These are phyloP conservation scores for Moricandia moricandioides DNA, from an alignment of 345 rosid genomes.

Conservation along the genomic window DNA sequence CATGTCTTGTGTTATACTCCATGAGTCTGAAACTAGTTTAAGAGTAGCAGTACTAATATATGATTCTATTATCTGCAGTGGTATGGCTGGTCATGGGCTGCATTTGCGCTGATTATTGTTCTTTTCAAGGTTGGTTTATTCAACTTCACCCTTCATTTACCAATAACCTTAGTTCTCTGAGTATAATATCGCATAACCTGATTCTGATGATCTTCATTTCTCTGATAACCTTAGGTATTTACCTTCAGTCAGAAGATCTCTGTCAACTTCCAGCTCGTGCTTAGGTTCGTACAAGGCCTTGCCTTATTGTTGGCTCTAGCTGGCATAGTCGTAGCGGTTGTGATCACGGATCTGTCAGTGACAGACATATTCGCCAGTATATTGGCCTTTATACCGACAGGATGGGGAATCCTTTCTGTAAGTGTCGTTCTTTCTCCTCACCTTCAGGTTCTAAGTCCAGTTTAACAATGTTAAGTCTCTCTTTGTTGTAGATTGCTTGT, in stretches of 20 bases:
- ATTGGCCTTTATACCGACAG: slow-evolving; percentile 87
- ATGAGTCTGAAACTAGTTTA: not conserved
- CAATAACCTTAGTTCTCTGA: not conserved
- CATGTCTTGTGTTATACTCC: not conserved
- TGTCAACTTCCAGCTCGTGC: slow-evolving; percentile 86
- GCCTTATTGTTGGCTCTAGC: slow-evolving; percentile 71
- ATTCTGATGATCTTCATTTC: slow-evolving; percentile 2
- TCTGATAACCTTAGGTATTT: slow-evolving; percentile 56
- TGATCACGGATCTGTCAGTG: slow-evolving; percentile 43
- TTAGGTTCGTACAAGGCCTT: slow-evolving; percentile 86
- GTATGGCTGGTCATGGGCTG: slow-evolving; percentile 87
- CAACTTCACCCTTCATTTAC: slow-evolving; percentile 1
- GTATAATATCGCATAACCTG: slow-evolving; percentile 10
- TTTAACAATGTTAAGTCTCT: not conserved
- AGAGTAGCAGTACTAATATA: not conserved
- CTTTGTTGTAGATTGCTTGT: slow-evolving; percentile 66
- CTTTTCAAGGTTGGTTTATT: slow-evolving; percentile 72
- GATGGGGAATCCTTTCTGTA: slow-evolving; percentile 92
- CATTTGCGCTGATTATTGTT: slow-evolving; percentile 56
- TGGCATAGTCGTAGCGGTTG: slow-evolving; percentile 66
- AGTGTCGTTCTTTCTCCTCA: slow-evolving; percentile 35
- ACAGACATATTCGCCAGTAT: slow-evolving; percentile 75
- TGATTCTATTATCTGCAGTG: slow-evolving; percentile 45
- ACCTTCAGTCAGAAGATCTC: slow-evolving; percentile 97
- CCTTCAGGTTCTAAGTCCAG: not conserved